Evolutionary conservation across 305 asterid species (phyloP).

Genomic region (Nicotiana rustica): DNA sequence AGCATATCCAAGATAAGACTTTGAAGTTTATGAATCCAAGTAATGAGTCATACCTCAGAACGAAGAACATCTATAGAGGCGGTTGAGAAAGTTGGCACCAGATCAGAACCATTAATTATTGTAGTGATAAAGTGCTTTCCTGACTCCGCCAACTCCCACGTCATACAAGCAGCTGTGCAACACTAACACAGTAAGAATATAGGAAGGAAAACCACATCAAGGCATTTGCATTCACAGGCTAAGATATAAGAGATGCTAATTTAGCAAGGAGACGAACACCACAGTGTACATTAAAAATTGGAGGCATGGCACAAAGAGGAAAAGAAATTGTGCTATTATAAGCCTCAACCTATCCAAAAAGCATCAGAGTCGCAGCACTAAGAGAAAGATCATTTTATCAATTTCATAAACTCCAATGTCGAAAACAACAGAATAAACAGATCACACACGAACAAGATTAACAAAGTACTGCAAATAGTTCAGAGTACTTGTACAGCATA

Average conservation of each 20-base stretch:
- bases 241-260: slow-evolving; percentile 23
- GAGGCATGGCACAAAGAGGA: background rate
- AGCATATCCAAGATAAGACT: background rate
- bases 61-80: slow-evolving; percentile 91
- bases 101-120: slow-evolving; percentile 84
- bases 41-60: slow-evolving; percentile 66
- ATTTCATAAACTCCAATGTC: background rate
- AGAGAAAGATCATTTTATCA: background rate
- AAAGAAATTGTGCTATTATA: slow-evolving; percentile 14
- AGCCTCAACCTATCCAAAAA: slow-evolving; percentile 4
- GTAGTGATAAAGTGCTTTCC: slow-evolving; percentile 86
- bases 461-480: slow-evolving; percentile 1
- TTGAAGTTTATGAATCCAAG: background rate
- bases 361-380: background rate
- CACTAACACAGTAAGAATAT: background rate
- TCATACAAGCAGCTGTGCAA: slow-evolving; percentile 86
- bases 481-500: background rate
- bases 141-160: slow-evolving; percentile 91
- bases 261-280: slow-evolving; percentile 7
- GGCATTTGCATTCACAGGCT: slow-evolving; percentile 17
- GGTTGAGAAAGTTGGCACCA: slow-evolving; percentile 89
- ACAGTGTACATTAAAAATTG: slow-evolving; percentile 2
- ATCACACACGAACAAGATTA: background rate
- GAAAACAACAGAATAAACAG: background rate
- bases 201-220: background rate